Conservation (phyloP, 441 rosid species). For the Erodium texanum region DNA sequence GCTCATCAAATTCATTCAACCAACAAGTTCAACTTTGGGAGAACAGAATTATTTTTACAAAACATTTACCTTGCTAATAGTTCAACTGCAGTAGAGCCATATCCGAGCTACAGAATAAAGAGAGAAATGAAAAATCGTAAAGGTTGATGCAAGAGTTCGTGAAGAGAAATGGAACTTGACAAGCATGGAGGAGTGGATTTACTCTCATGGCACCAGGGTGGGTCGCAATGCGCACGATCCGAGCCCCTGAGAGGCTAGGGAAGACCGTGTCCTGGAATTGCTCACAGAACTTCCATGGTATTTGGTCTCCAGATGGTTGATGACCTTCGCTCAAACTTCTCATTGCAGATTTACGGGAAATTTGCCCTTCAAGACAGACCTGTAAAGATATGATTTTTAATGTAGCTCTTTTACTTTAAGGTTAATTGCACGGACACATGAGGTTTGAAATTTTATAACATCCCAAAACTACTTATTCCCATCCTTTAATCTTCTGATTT, state of each 20-base stretch:
- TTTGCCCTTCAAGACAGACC: slow-evolving; percentile 95
- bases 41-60: not conserved
- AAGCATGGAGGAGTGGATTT: slow-evolving; percentile 18
- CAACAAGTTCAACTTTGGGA: not conserved
- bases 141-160: slow-evolving; percentile 9
- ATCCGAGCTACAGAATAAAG: slow-evolving; percentile 68
- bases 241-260: slow-evolving; percentile 93
- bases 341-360: slow-evolving; percentile 73
- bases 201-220: slow-evolving; percentile 97
- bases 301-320: slow-evolving; percentile 92
- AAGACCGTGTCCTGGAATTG: slow-evolving; percentile 64
- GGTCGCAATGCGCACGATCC: slow-evolving; percentile 94
- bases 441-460: too few relatives aligned
- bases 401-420: not conserved
- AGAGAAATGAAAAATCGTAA: slow-evolving; percentile 11
- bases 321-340: slow-evolving; percentile 68
- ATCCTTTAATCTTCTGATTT: too few relatives aligned
- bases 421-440: too few relatives aligned
- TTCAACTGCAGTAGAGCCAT: slow-evolving; percentile 91
- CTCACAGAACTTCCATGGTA: slow-evolving; percentile 63
- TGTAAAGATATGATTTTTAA: slow-evolving; percentile 19
- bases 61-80: slow-evolving; percentile 58
- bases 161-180: slow-evolving; percentile 2
- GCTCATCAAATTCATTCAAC: not conserved
- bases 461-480: too few relatives aligned